Percentiles rank a stretch among this genome's conserved stretches.
phyloP scores from a whole-genome alignment of 495 filamentous ascomycete species.

The Zalerion maritima region DNA sequence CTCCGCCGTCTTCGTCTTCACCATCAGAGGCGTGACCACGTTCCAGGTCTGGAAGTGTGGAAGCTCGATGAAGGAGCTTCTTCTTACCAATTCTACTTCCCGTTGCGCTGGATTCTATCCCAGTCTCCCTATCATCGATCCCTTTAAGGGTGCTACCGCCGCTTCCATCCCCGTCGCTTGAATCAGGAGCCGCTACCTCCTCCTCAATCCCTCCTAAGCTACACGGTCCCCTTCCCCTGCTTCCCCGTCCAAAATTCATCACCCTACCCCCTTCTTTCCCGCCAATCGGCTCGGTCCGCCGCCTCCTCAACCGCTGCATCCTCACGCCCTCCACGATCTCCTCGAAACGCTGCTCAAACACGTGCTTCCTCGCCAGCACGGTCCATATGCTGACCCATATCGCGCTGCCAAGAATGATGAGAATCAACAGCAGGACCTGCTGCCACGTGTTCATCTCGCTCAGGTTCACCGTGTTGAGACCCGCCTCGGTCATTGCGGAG shows the following conservation, averaged over 20 bases:
- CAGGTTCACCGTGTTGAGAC: conserved; percentile 52
- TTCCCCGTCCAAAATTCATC: conserved; percentile 9
- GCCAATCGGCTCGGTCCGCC: conserved; percentile 10
- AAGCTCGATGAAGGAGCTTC: no score
- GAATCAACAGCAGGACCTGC: conserved; percentile 56
- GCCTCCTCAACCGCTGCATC: conserved; percentile 13
- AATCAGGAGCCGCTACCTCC: no score
- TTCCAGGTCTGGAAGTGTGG: no score
- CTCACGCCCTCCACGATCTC: conserved; percentile 39
- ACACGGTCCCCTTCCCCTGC: conserved; percentile 4
- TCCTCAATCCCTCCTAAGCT: no score
- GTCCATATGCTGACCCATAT: conserved; percentile 52
- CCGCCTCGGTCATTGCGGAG: conserved; percentile 69
- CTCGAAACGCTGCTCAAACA: conserved; percentile 54
- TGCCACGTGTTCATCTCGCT: conserved; percentile 66
- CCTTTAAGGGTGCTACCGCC: no score
- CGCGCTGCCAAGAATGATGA: conserved; percentile 58
- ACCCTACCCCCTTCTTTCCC: no score
- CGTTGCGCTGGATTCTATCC: no score
- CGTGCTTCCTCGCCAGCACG: conserved; percentile 49
- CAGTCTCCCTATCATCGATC: no score
- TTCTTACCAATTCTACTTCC: no score
- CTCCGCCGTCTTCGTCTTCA: no score
- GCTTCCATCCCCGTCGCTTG: no score
- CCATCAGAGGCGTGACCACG: no score